These are phyloP conservation scores for Fusarium keratoplasticum DNA, from an alignment of 2,329 filamentous ascomycete species.

Conservation along the genomic window DNA sequence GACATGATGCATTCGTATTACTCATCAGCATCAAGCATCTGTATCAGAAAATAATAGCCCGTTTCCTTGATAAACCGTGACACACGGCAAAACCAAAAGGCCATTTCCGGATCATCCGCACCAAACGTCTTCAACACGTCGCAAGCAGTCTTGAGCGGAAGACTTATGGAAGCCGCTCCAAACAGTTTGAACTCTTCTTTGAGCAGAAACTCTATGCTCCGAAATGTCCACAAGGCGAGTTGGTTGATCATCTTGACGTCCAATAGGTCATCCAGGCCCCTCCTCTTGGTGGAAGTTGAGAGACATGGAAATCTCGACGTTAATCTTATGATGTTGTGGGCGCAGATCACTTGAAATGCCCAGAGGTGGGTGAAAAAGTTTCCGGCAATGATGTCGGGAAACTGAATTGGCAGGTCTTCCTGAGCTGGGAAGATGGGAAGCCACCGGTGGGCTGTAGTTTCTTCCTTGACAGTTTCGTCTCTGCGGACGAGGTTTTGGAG, in stretches of 20 bases:
- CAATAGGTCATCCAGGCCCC: background rate
- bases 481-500: background rate
- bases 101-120: background rate
- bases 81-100: background rate
- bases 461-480: background rate
- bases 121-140: background rate
- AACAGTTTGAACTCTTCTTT: conserved; percentile 54
- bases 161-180: conserved; percentile 50
- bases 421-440: background rate
- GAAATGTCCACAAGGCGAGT: conserved; percentile 45
- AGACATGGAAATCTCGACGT: background rate
- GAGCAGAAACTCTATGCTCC: conserved; percentile 52
- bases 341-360: conserved; percentile 52
- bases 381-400: conserved; percentile 50
- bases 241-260: background rate
- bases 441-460: conserved; percentile 16
- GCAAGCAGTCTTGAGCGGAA: conserved; percentile 45
- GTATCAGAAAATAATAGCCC: conserved; percentile 2
- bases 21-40: background rate
- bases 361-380: conserved; percentile 53
- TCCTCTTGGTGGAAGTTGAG: background rate
- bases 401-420: conserved; percentile 23
- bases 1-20: background rate
- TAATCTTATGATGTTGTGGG: conserved; percentile 39
- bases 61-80: background rate